phyloP scores from a whole-genome alignment of 768 basidiomycete genomes.

The Lentinula boryana region DNA sequence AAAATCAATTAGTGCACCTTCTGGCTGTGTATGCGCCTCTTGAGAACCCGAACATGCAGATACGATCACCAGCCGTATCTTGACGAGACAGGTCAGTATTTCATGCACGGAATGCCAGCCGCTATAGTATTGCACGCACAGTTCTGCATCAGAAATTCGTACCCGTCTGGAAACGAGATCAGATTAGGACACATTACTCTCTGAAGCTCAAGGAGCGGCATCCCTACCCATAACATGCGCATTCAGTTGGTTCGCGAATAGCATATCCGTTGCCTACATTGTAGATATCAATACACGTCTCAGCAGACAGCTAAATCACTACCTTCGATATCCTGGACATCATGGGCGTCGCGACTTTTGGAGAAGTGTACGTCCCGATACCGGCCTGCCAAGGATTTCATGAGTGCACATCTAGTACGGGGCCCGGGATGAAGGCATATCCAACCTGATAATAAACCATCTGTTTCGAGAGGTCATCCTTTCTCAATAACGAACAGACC shows the following conservation, averaged over 20 bases:
- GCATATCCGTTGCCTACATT: slow-evolving; percentile 36
- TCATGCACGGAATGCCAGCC: background rate
- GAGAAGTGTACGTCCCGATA: slow-evolving; percentile 44
- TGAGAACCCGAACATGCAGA: slow-evolving; percentile 46
- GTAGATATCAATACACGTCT: background rate
- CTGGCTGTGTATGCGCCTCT: slow-evolving; percentile 63
- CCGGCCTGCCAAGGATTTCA: slow-evolving; percentile 29
- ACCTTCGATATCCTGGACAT: slow-evolving; percentile 34
- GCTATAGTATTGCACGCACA: slow-evolving; percentile 26
- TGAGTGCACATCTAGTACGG: background rate
- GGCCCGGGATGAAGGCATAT: background rate
- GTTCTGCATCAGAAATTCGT: slow-evolving; percentile 56
- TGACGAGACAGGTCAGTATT: background rate
- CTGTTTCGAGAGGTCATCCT: slow-evolving; percentile 45
- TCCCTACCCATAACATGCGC: slow-evolving; percentile 42
- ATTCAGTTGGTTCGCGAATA: slow-evolving; percentile 44
- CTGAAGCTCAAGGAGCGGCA: background rate
- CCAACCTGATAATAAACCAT: slow-evolving; percentile 53
- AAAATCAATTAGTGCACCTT: slow-evolving; percentile 25
- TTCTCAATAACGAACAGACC: slow-evolving; percentile 45
- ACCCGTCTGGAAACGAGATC: slow-evolving; percentile 31
- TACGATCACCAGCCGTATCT: slow-evolving; percentile 33
- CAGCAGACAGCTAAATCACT: background rate
- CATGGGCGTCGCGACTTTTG: slow-evolving; percentile 29
- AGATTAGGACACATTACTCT: background rate